Evolutionary conservation across 176 grass and related monocot genomes (phyloP).

Genomic region (Alopecurus myosuroides): DNA sequence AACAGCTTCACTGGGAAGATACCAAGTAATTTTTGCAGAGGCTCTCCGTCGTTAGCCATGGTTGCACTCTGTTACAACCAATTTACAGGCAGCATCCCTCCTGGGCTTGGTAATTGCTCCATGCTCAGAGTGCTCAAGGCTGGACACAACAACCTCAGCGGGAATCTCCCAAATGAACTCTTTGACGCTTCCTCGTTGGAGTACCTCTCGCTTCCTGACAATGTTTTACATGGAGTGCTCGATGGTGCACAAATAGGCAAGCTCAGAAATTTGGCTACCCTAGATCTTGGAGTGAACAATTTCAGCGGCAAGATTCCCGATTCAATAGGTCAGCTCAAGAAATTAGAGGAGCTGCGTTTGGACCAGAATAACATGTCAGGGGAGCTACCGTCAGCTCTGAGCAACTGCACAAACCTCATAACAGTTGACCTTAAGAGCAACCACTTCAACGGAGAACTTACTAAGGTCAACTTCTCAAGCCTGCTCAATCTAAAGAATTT

Average conservation of each 20-base stretch:
- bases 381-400: conserved; percentile 32
- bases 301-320: conserved; percentile 21
- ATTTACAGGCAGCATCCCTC: conserved; percentile 27
- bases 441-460: conserved; percentile 18
- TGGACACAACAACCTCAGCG: conserved; percentile 38
- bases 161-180: conserved; percentile 31
- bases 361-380: conserved; percentile 29
- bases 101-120: conserved; percentile 39
- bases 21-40: conserved; percentile 23
- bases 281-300: conserved; percentile 31
- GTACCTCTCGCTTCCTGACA: conserved; percentile 33
- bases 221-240: conserved; percentile 14
- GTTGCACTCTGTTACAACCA: conserved; percentile 45
- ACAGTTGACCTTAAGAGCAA: conserved; percentile 42
- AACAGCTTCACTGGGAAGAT: conserved; percentile 52
- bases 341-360: conserved; percentile 28
- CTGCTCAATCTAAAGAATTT: conserved; percentile 26
- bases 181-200: conserved; percentile 14
- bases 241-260: background rate
- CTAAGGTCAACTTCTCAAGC: conserved; percentile 40
- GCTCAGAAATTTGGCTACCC: conserved; percentile 31
- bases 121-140: conserved; percentile 14
- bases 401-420: conserved; percentile 32
- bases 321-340: conserved; percentile 31
- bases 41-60: background rate